phyloP scores from a whole-genome alignment of 2,329 filamentous ascomycete genomes.

The Teratosphaeria gauchensis region DNA sequence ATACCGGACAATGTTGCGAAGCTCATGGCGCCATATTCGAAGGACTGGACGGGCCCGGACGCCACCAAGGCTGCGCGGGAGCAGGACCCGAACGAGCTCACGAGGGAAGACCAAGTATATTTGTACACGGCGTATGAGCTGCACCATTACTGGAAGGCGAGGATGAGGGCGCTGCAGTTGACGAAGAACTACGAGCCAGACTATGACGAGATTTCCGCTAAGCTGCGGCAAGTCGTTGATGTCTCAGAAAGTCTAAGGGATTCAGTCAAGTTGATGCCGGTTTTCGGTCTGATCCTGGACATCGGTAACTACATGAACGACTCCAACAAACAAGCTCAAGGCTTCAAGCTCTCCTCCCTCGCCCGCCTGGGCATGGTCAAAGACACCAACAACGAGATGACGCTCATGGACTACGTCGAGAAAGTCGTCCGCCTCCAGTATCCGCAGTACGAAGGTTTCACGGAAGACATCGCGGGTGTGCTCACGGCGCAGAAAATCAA shows the following conservation, averaged over 20 bases:
- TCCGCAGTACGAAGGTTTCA: slow-evolving; percentile 85
- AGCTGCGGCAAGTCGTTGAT: slow-evolving; percentile 73
- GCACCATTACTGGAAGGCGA: slow-evolving; percentile 96
- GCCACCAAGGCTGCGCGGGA: slow-evolving; percentile 70
- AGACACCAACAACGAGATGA: slow-evolving; percentile 97
- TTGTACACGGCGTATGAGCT: slow-evolving; percentile 87
- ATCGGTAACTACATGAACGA: slow-evolving; percentile 99
- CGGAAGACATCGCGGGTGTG: slow-evolving; percentile 73
- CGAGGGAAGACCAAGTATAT: slow-evolving; percentile 90
- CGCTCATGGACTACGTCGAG: slow-evolving; percentile 89
- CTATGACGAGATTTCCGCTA: slow-evolving; percentile 82
- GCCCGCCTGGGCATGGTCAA: slow-evolving; percentile 94
- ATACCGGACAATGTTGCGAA: slow-evolving; percentile 86
- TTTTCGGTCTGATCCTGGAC: slow-evolving; percentile 88
- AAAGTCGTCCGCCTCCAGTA: slow-evolving; percentile 95
- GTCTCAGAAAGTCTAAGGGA: slow-evolving; percentile 86
- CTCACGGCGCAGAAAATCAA: slow-evolving; percentile 79
- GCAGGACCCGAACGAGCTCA: slow-evolving; percentile 77
- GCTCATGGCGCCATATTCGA: slow-evolving; percentile 87
- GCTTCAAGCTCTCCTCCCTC: slow-evolving; percentile 95
- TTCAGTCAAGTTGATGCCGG: slow-evolving; percentile 89
- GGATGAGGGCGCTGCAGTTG: slow-evolving; percentile 81
- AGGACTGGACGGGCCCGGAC: slow-evolving; percentile 88
- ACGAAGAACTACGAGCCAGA: slow-evolving; percentile 77
- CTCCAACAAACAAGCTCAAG: slow-evolving; percentile 92